phyloP scores from a whole-genome alignment of 2,329 filamentous ascomycete species.

The Colletotrichum plurivorum region DNA sequence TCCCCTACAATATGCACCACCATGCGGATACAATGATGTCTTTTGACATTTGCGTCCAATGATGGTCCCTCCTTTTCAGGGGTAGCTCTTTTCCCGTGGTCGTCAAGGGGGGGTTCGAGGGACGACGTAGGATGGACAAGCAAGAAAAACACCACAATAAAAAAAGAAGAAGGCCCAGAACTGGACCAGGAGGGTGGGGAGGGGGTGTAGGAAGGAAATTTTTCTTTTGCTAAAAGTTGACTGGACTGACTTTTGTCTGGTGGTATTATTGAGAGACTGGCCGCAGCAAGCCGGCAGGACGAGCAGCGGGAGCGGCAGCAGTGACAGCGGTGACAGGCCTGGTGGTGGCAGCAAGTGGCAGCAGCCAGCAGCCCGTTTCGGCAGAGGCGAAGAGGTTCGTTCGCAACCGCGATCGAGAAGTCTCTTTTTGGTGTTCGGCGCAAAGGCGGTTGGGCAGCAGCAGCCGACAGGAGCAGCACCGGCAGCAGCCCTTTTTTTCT shows the following conservation, averaged over 20 bases:
- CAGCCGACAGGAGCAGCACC: constrained; percentile 22
- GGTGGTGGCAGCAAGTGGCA: constrained; percentile 30
- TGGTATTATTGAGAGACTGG: constrained; percentile 34
- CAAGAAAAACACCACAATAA: not conserved
- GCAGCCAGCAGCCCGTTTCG: constrained; percentile 26
- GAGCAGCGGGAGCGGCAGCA: constrained; percentile 1
- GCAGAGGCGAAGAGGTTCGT: constrained; percentile 32
- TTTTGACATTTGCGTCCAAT: constrained; percentile 34
- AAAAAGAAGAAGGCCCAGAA: not conserved
- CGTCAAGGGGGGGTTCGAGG: constrained; percentile 6
- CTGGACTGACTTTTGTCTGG: constrained; percentile 23
- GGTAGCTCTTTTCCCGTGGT: constrained; percentile 21
- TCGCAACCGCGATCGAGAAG: constrained; percentile 40
- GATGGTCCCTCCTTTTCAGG: constrained; percentile 30
- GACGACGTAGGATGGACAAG: constrained; percentile 28
- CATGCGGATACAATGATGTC: constrained; percentile 35
- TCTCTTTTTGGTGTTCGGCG: constrained; percentile 33
- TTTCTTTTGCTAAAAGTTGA: constrained; percentile 17
- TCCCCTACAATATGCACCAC: constrained; percentile 37
- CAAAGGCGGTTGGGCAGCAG: constrained; percentile 39
- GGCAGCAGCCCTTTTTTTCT: constrained; percentile 14
- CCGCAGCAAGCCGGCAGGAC: constrained; percentile 19
- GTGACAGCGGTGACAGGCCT: constrained; percentile 1
- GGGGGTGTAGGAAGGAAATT: constrained; percentile 12
- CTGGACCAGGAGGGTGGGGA: constrained; percentile 15